These are phyloP conservation scores for Rachicladosporium sp. DNA, from an alignment of 2,329 filamentous ascomycete genomes.

Conservation along the genomic window DNA sequence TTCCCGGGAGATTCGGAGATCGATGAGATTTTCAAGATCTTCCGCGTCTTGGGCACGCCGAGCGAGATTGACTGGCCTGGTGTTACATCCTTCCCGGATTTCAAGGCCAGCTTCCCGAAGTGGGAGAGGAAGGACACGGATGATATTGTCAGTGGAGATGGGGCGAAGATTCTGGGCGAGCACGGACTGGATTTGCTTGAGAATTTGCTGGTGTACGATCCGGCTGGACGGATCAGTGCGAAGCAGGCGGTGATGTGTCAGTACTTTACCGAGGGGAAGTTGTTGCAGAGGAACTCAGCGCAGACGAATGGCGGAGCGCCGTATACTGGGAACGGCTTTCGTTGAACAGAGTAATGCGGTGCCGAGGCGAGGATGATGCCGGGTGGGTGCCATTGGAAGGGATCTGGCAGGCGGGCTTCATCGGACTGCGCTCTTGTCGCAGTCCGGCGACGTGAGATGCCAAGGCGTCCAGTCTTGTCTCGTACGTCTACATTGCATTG, in stretches of 20 bases:
- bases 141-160: conserved; percentile 50
- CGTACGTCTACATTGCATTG: too few relatives aligned
- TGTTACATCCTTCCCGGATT: conserved; percentile 89
- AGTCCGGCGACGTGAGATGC: too few relatives aligned
- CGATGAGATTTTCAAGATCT: conserved; percentile 90
- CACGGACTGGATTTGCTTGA: conserved; percentile 56
- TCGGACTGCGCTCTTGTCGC: too few relatives aligned
- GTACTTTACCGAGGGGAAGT: conserved; percentile 47
- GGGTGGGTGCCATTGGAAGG: too few relatives aligned
- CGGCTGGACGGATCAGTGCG: conserved; percentile 73
- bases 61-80: conserved; percentile 75
- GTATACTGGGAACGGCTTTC: too few relatives aligned
- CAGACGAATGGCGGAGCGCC: too few relatives aligned
- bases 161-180: conserved; percentile 48
- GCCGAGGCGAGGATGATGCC: too few relatives aligned
- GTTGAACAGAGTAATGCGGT: too few relatives aligned
- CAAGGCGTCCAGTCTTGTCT: too few relatives aligned
- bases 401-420: too few relatives aligned
- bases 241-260: conserved; percentile 77
- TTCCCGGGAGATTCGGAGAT: conserved; percentile 91
- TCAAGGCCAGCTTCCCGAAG: conserved; percentile 84
- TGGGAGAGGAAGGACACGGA: conserved; percentile 62
- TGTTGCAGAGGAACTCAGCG: conserved; percentile 4
- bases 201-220: conserved; percentile 72
- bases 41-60: conserved; percentile 71